Conservation (phyloP, 352 stramenopile species). For the Globisporangium orthogonon region DNA sequence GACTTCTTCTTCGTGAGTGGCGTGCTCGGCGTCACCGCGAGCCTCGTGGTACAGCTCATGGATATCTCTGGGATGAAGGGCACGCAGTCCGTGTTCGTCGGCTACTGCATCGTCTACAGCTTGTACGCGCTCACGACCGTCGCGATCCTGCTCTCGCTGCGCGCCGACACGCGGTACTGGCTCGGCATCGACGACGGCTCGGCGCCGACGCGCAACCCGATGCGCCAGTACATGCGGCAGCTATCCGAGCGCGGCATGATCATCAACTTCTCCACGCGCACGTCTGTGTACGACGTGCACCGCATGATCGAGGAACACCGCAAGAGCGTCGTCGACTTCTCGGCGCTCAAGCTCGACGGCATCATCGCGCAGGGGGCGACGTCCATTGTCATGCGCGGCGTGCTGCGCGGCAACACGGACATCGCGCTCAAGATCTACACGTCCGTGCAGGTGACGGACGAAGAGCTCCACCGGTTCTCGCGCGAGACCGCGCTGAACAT, state of each 20-base stretch:
- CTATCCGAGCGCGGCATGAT: constrained; percentile 81
- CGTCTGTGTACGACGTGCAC: constrained; percentile 85
- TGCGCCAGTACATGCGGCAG: constrained; percentile 68
- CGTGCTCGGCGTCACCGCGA: constrained; percentile 33
- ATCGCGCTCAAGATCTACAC: constrained; percentile 88
- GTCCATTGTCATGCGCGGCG: constrained; percentile 77
- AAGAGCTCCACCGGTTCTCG: constrained; percentile 77
- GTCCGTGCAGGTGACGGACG: constrained; percentile 72
- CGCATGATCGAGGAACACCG: constrained; percentile 84
- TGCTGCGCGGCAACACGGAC: constrained; percentile 38
- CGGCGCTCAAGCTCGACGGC: constrained; percentile 57
- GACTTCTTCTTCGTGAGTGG: constrained; percentile 78
- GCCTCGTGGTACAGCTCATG: constrained; percentile 47
- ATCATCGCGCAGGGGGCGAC: constrained; percentile 78
- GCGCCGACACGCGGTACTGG: constrained; percentile 82
- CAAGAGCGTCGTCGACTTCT: constrained; percentile 81
- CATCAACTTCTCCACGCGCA: constrained; percentile 84
- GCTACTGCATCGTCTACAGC: constrained; percentile 39
- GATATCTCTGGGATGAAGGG: constrained; percentile 24
- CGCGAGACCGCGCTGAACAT: constrained; percentile 77
- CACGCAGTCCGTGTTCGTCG: constrained; percentile 25
- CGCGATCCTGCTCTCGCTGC: constrained; percentile 63
- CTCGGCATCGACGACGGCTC: constrained; percentile 69
- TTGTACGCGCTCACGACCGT: constrained; percentile 64
- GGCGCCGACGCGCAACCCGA: constrained; percentile 37